These are phyloP conservation scores for Populus hybrid DNA, from an alignment of 441 rosid genomes.

Conservation along the genomic window DNA sequence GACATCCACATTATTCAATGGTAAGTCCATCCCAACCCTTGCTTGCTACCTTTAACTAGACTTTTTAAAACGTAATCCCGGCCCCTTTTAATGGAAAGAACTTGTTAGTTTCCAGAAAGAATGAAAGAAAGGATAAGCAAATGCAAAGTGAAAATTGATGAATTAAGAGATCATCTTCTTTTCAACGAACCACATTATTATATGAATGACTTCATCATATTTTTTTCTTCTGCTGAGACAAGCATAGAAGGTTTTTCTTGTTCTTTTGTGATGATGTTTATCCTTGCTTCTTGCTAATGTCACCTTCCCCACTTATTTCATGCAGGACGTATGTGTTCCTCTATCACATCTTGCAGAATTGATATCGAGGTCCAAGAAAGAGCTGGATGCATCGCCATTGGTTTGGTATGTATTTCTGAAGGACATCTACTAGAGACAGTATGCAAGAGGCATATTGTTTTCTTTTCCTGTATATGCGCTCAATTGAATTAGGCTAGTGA, in stretches of 20 bases:
- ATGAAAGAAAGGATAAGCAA: neutral
- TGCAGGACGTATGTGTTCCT: conserved; percentile 94
- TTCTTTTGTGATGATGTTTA: neutral
- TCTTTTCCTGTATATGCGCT: neutral
- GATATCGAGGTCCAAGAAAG: conserved; percentile 71
- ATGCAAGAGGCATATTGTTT: conserved; percentile 1
- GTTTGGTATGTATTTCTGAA: conserved; percentile 47
- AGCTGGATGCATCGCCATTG: conserved; percentile 73
- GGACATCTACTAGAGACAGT: neutral
- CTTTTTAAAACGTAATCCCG: neutral
- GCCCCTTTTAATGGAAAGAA: neutral
- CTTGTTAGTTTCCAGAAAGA: conserved; percentile 1
- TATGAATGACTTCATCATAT: neutral
- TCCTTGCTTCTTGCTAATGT: neutral
- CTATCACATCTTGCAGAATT: conserved; percentile 77
- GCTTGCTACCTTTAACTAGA: neutral
- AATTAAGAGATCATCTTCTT: neutral
- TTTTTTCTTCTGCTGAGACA: neutral
- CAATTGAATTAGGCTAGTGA: conserved; percentile 3
- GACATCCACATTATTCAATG: neutral
- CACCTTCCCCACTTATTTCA: neutral
- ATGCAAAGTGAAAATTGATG: neutral
- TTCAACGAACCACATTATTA: neutral
- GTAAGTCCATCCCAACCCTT: neutral
- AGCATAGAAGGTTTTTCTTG: neutral